phyloP scores from a whole-genome alignment of 345 rosid genomes.

The Mercurialis annua region DNA sequence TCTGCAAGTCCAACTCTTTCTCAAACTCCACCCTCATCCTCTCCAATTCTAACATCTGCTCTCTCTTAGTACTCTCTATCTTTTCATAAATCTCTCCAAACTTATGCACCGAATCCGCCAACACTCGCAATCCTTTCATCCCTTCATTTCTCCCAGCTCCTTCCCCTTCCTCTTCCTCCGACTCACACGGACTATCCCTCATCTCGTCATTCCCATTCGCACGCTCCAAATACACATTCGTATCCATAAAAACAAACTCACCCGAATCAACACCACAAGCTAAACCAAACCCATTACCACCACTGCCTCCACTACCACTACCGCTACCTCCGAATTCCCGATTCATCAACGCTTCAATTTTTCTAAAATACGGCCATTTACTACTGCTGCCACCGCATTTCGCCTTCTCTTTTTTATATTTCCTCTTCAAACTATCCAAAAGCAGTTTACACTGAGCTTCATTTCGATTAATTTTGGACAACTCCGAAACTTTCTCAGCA shows the following conservation, averaged over 20 bases:
- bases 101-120: conserved; percentile 49
- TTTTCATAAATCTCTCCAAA: conserved; percentile 55
- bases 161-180: conserved; percentile 35
- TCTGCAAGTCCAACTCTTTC: conserved; percentile 50
- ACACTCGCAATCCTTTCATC: conserved; percentile 32
- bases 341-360: conserved; percentile 50
- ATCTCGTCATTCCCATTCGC: conserved; percentile 56
- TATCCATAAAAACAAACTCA: conserved; percentile 51
- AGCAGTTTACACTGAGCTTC: conserved; percentile 46
- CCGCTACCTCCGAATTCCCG: conserved; percentile 20
- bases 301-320: no score
- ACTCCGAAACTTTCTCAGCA: conserved; percentile 47
- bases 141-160: conserved; percentile 19
- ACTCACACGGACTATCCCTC: conserved; percentile 58
- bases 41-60: conserved; percentile 56
- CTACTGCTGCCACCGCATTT: conserved; percentile 32
- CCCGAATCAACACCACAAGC: conserved; percentile 62
- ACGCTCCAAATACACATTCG: conserved; percentile 46
- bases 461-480: conserved; percentile 20
- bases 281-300: conserved; percentile 26
- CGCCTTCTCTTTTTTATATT: conserved; percentile 42
- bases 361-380: conserved; percentile 48
- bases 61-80: conserved; percentile 56
- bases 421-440: conserved; percentile 47
- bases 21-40: conserved; percentile 47